Evolutionary conservation across 495 filamentous ascomycete genomes (phyloP).

Genomic region (Jackrogersella multiformis): DNA sequence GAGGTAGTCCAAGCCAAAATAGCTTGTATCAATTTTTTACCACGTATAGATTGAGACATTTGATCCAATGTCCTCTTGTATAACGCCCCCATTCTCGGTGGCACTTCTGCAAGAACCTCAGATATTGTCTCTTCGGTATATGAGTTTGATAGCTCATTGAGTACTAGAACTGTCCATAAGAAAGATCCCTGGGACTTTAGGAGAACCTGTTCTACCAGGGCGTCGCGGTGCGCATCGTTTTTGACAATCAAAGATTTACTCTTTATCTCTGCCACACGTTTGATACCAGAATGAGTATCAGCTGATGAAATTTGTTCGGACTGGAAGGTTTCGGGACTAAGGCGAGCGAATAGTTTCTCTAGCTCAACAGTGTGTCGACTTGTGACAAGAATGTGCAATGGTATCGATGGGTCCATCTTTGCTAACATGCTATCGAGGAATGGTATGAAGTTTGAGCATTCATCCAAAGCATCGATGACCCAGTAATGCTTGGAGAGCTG

Average conservation of each 20-base stretch:
- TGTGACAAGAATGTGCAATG: too few relatives aligned
- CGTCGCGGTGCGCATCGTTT: neutral
- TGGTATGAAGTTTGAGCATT: conserved; percentile 16
- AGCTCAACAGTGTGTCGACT: too few relatives aligned
- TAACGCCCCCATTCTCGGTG: conserved; percentile 33
- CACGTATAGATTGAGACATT: conserved; percentile 35
- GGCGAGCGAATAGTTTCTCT: too few relatives aligned
- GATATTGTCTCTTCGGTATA: conserved; percentile 46
- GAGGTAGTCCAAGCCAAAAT: conserved; percentile 46
- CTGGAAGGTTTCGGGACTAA: too few relatives aligned
- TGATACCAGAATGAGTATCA: too few relatives aligned
- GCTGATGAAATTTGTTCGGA: too few relatives aligned
- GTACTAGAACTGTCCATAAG: conserved; percentile 47
- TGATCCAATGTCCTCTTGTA: conserved; percentile 42
- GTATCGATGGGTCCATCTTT: too few relatives aligned
- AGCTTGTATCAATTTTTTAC: conserved; percentile 31
- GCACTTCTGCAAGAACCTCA: conserved; percentile 38
- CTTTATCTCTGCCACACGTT: too few relatives aligned
- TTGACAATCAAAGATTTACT: conserved; percentile 37
- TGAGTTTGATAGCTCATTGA: conserved; percentile 41
- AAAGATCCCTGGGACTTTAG: conserved; percentile 47
- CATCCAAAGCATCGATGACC: conserved; percentile 18
- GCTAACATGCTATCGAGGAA: too few relatives aligned
- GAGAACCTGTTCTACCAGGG: conserved; percentile 46
- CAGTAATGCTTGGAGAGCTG: conserved; percentile 17